These are phyloP conservation scores for Lepiota venenata DNA, from an alignment of 768 basidiomycete genomes.

Conservation along the genomic window DNA sequence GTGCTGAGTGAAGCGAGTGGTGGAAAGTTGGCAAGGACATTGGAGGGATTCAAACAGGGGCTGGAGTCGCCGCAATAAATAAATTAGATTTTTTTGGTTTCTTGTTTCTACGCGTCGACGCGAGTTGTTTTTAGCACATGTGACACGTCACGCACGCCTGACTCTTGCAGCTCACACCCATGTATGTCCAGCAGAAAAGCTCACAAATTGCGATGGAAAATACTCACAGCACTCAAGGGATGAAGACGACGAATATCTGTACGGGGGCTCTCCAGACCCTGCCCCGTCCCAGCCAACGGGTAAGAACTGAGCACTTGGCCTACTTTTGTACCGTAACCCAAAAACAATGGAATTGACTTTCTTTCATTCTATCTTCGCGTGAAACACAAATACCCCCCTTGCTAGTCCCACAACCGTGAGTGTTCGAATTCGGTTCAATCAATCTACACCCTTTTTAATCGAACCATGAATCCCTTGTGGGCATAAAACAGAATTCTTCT, in stretches of 20 bases:
- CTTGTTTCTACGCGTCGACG: conserved; percentile 2
- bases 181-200: conserved; percentile 5
- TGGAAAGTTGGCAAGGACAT: conserved; percentile 64
- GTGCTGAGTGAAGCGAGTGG: conserved; percentile 52
- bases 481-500: conserved; percentile 29
- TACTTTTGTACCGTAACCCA: conserved; percentile 26
- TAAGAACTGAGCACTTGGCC: conserved; percentile 36
- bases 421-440: conserved; percentile 22
- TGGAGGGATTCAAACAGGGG: conserved; percentile 71
- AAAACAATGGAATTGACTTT: conserved; percentile 16
- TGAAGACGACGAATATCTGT: conserved; percentile 80
- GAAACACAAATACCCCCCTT: conserved; percentile 31
- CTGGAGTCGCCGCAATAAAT: conserved; percentile 34
- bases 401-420: conserved; percentile 65
- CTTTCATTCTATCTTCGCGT: conserved; percentile 28
- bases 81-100: too few species aligned
- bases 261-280: conserved; percentile 49
- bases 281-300: conserved; percentile 13
- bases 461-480: conserved; percentile 14
- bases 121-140: conserved; percentile 1
- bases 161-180: background rate
- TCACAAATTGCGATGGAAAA: background rate
- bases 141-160: conserved; percentile 4
- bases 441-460: conserved; percentile 3
- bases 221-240: conserved; percentile 41